A percentile compares a stretch with the other conserved stretches of the same genome.
phyloP scores from a whole-genome alignment of 129 eudicot genomes.

The Flaveria ramosissima region DNA sequence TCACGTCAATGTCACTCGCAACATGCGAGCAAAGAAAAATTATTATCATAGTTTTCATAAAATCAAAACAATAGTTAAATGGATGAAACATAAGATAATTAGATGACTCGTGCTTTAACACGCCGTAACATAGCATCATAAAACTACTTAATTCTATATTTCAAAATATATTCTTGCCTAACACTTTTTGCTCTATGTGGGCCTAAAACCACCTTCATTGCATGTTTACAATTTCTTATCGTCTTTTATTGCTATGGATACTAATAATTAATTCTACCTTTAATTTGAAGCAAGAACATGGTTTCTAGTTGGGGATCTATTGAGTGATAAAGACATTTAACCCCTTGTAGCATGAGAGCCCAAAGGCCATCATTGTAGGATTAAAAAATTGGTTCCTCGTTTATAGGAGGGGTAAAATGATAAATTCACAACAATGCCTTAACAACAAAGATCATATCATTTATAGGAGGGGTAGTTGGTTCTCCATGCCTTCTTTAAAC shows the following conservation, averaged over 20 bases:
- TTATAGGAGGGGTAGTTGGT: conserved; percentile 12
- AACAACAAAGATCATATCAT: conserved; percentile 19
- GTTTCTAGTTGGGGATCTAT: conserved; percentile 19
- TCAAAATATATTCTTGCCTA: too few relatives aligned
- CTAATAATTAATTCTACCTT: conserved; percentile 14
- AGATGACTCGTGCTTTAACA: too few relatives aligned
- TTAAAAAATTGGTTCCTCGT: conserved; percentile 3
- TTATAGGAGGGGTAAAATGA: conserved; percentile 19
- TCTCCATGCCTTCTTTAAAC: conserved; percentile 16
- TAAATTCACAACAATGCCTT: background rate
- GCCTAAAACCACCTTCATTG: conserved; percentile 2
- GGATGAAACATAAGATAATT: too few relatives aligned
- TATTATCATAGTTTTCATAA: too few relatives aligned
- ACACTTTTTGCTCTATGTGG: background rate
- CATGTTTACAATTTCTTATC: conserved; percentile 19
- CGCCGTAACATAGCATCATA: too few relatives aligned
- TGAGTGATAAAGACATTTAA: conserved; percentile 20
- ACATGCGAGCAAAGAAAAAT: too few relatives aligned
- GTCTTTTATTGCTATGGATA: conserved; percentile 11
- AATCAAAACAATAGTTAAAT: too few relatives aligned
- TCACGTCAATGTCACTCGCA: too few relatives aligned
- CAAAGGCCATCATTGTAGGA: conserved; percentile 22
- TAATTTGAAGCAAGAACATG: conserved; percentile 33
- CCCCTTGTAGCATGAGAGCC: conserved; percentile 13
- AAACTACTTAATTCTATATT: too few relatives aligned